A percentile compares a stretch with the other conserved stretches of the same genome.
Conservation (phyloP, 2,329 filamentous ascomycete species). For the Trichoderma endophyticum region DNA sequence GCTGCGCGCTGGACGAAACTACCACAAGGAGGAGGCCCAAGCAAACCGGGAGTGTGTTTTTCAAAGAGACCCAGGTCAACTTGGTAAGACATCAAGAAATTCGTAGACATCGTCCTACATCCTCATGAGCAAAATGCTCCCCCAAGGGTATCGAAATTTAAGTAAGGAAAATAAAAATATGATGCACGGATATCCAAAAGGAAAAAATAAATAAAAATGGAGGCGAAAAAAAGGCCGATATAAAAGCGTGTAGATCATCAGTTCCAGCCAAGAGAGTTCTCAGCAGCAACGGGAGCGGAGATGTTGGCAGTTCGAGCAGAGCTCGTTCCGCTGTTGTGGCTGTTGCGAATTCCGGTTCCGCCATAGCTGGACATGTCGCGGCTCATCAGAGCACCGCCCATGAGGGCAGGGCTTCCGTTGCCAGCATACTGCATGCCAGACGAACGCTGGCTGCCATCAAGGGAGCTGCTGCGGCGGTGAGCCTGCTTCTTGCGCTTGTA, state of each 20-base stretch:
- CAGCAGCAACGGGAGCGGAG: conserved; percentile 84
- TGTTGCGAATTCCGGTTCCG: conserved; percentile 50
- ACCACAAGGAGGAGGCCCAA: neutral
- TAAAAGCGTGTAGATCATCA: conserved; percentile 38
- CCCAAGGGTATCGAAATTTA: conserved; percentile 35
- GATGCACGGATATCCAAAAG: conserved; percentile 21
- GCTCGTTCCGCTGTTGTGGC: conserved; percentile 63
- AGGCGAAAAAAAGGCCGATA: conserved; percentile 21
- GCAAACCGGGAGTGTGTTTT: neutral
- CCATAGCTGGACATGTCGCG: conserved; percentile 56
- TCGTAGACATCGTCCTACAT: conserved; percentile 6
- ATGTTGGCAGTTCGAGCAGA: conserved; percentile 63
- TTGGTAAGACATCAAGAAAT: conserved; percentile 5
- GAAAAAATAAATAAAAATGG: conserved; percentile 25
- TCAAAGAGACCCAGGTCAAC: neutral
- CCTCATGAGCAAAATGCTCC: conserved; percentile 19
- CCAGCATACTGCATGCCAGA: conserved; percentile 53
- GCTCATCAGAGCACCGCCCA: conserved; percentile 66
- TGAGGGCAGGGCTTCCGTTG: conserved; percentile 57
- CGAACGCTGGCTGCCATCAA: conserved; percentile 48
- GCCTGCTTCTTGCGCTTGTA: conserved; percentile 83
- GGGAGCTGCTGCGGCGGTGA: conserved; percentile 73
- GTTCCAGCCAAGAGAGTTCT: conserved; percentile 96
- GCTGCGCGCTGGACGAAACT: conserved; percentile 6
- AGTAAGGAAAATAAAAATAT: conserved; percentile 21